Evolutionary conservation across 108 stramenopile genomes (phyloP).

Genomic region (Cyclotella distinguenda): DNA sequence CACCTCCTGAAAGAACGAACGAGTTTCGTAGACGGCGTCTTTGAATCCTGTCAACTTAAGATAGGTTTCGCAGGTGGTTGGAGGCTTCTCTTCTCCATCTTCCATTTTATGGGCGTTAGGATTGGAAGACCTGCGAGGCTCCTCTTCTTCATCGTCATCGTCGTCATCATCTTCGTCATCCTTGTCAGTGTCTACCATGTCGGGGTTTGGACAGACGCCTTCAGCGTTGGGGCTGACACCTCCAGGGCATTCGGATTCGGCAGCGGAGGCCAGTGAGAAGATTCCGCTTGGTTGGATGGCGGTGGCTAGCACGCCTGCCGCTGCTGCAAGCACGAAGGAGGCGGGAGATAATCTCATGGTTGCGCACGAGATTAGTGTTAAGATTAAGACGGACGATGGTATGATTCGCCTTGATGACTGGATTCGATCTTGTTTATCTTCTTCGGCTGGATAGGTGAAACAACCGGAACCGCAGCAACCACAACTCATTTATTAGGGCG

Average conservation of each 20-base stretch:
- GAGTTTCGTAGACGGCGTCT: slow-evolving; percentile 42
- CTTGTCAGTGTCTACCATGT: slow-evolving; percentile 14
- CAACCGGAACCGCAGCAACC: too few relatives aligned
- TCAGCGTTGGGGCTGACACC: slow-evolving; percentile 19
- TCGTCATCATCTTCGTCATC: slow-evolving; percentile 12
- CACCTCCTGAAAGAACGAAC: slow-evolving; percentile 45
- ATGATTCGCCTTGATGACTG: too few relatives aligned
- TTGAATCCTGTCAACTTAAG: slow-evolving; percentile 46
- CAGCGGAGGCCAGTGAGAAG: background rate
- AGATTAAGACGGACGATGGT: too few relatives aligned
- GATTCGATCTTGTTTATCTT: too few relatives aligned
- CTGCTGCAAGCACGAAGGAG: slow-evolving; percentile 35
- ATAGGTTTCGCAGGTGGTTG: slow-evolving; percentile 46
- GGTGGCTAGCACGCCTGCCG: slow-evolving; percentile 20
- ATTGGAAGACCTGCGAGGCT: slow-evolving; percentile 12
- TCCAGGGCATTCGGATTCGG: slow-evolving; percentile 26
- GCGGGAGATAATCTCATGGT: slow-evolving; percentile 39
- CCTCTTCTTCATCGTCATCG: slow-evolving; percentile 21
- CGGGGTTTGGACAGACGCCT: slow-evolving; percentile 33
- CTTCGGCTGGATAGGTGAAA: too few relatives aligned
- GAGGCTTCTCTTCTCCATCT: slow-evolving; percentile 48
- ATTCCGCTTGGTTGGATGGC: background rate
- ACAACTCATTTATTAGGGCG: background rate
- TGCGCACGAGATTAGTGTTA: background rate
- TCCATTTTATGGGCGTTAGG: slow-evolving; percentile 47